Evolutionary conservation across 768 basidiomycete genomes (phyloP).

Genomic region (Mycena rebaudengoi): DNA sequence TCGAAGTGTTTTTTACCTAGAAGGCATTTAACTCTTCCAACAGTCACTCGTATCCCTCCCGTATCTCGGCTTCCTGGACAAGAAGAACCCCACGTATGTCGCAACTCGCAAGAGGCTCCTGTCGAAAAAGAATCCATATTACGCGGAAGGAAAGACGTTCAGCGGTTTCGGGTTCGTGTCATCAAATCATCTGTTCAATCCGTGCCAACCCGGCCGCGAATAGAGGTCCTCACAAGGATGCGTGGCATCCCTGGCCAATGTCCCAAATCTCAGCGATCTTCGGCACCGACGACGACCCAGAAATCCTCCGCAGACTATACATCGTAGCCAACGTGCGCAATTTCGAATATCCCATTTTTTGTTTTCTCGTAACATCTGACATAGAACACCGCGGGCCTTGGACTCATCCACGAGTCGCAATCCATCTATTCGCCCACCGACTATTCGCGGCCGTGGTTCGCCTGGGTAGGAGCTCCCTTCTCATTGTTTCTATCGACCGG

Average conservation of each 20-base stretch:
- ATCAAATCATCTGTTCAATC: not conserved
- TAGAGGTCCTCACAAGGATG: constrained; percentile 79
- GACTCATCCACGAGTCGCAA: constrained; percentile 21
- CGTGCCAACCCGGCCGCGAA: not conserved
- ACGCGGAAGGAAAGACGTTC: constrained; percentile 66
- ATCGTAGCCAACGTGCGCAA: constrained; percentile 74
- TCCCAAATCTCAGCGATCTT: constrained; percentile 79
- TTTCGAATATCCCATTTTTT: too few relatives aligned
- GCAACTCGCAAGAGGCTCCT: constrained; percentile 69
- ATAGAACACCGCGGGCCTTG: constrained; percentile 23
- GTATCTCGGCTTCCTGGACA: constrained; percentile 80
- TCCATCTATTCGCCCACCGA: constrained; percentile 10
- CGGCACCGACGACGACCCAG: constrained; percentile 75
- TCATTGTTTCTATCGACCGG: not conserved
- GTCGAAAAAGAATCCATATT: constrained; percentile 77
- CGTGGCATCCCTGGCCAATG: constrained; percentile 87
- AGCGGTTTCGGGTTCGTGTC: constrained; percentile 70
- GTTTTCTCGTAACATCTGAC: too few relatives aligned
- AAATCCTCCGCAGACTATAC: constrained; percentile 70
- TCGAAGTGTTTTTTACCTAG: too few relatives aligned
- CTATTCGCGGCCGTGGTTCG: constrained; percentile 18
- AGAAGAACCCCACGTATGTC: constrained; percentile 62
- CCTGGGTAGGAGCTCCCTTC: constrained; percentile 1
- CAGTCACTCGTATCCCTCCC: constrained; percentile 83
- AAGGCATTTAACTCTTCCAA: not conserved